Base-by-base conservation (phyloP, 768 basidiomycete species). In the Sistotremastrum suecicum region DNA sequence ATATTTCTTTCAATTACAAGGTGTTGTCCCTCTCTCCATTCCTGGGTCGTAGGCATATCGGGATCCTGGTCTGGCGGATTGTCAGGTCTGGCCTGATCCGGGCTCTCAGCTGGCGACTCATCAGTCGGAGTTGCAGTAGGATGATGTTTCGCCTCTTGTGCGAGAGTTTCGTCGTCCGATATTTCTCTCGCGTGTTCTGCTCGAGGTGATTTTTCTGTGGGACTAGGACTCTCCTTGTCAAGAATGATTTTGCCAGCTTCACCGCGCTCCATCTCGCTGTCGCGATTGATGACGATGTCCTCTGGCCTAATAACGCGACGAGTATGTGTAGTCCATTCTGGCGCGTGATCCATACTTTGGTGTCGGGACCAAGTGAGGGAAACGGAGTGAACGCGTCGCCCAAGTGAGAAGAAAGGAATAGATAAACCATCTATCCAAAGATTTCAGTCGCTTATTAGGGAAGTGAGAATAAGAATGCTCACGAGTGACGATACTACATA, bases 401-500 rank as follows among this genome's bases (percentile, higher is more conserved):
- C 83, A 31, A 98, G 76, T 20, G 90, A 90, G 69, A 97, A 95
- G 58, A 83, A 83, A 0, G 94, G 90, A 52, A 99, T 95, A 7
- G 89, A 92, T 5, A 95, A 69, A 2, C 90, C 92, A 56, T 89
- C 20, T 20, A 20, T 2, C 20, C 20, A 20, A 20, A 68, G 68
- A 33, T 20, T 20, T n/a, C n/a, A n/a, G 78, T 32, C 86, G 71
- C 10, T 90, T 83, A 31, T 97, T 76, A 20, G 90, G 90, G 69
- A 97, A 94, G 58, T 82, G 83, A 0, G 94, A 90, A 52, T 98
- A 94, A 7, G 89, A 92, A 5, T 95, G 68, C 2, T 90, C 92
- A 56, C 88, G 87, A 11, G 85, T 76, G 11, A 83, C 70, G 50
- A 97, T 86, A 0, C 89, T 94, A 54, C 78, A 80, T 5, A 99